These are phyloP conservation scores for Cutaneotrichosporon cavernicola DNA, from an alignment of 1,284 basidiomycete species.

Conservation along the genomic window DNA sequence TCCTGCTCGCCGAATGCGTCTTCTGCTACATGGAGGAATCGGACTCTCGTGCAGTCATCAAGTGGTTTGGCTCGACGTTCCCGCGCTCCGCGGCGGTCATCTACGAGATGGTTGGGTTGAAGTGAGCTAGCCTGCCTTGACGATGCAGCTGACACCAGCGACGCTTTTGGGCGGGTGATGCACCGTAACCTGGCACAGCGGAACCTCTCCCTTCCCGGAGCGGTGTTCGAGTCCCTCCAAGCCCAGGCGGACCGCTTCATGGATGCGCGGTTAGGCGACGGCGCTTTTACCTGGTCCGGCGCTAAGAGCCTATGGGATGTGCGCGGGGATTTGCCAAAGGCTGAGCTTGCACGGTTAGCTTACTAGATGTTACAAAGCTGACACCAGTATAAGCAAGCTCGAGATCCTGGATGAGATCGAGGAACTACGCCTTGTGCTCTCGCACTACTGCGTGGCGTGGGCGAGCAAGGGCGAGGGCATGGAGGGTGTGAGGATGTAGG, in stretches of 20 bases:
- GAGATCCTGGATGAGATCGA: conserved; percentile 89
- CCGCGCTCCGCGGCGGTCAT: conserved; percentile 56
- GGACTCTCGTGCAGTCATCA: conserved; percentile 63
- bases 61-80: conserved; percentile 70
- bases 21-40: conserved; percentile 77
- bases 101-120: conserved; percentile 86
- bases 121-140: conserved; percentile 47
- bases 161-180: conserved; percentile 86
- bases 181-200: conserved; percentile 76
- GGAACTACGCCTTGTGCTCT: conserved; percentile 80
- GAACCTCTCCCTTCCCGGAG: conserved; percentile 71
- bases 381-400: conserved; percentile 65
- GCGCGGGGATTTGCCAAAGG: conserved; percentile 57
- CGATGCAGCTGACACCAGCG: conserved; percentile 45
- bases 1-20: conserved; percentile 87
- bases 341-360: conserved; percentile 66
- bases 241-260: conserved; percentile 67
- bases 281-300: conserved; percentile 59
- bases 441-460: conserved; percentile 86
- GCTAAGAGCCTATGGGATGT: conserved; percentile 69
- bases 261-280: conserved; percentile 25
- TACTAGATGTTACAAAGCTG: not conserved
- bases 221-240: conserved; percentile 61
- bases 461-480: conserved; percentile 48
- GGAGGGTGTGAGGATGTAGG: conserved; percentile 15